Conservation (phyloP, 2,329 filamentous ascomycete species). For the Fusarium redolens region DNA sequence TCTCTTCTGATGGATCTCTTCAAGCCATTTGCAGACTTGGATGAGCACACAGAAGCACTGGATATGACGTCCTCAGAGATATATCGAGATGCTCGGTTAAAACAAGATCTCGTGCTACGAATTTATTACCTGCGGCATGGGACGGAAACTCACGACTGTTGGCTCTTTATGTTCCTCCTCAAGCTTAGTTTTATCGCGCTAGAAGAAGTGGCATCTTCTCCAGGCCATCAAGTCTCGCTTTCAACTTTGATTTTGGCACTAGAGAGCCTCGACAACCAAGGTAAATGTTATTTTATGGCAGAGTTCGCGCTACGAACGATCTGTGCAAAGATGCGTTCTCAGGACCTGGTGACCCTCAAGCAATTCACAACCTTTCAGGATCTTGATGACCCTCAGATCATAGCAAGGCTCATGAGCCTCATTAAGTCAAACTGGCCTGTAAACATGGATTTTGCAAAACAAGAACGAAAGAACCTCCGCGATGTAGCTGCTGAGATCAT, state of each 20-base stretch:
- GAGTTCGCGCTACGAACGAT: background rate
- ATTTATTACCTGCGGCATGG: background rate
- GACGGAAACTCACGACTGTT: background rate
- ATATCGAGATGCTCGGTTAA: background rate
- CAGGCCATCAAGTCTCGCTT: background rate
- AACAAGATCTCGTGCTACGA: background rate
- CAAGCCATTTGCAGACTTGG: background rate
- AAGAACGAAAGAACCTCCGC: background rate
- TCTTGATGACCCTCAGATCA: background rate
- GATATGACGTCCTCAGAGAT: background rate
- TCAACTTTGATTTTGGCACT: background rate
- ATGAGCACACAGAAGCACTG: background rate
- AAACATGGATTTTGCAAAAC: background rate
- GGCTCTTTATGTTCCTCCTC: background rate
- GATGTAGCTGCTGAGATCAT: background rate
- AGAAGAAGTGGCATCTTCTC: background rate
- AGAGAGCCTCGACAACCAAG: background rate
- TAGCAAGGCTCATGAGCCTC: background rate
- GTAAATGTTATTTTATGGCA: background rate
- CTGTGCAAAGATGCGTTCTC: background rate
- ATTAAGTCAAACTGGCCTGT: background rate
- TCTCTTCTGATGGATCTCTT: background rate
- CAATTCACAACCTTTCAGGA: background rate
- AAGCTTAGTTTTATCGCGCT: background rate
- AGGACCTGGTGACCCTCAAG: background rate